These are phyloP conservation scores for Vitis riparia DNA, from an alignment of 164 flowering plant species.

Conservation along the genomic window DNA sequence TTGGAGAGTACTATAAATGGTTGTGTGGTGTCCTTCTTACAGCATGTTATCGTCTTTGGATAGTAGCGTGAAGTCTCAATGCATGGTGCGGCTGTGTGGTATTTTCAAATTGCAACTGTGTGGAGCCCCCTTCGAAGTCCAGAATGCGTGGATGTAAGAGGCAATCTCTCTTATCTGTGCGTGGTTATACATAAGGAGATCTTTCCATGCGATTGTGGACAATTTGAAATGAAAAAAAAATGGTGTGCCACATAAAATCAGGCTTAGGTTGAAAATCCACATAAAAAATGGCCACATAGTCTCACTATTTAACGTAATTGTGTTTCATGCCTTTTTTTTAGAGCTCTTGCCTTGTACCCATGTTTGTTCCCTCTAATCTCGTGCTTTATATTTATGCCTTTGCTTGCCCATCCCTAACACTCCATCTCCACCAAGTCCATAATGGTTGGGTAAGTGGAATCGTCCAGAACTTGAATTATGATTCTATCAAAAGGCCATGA, in stretches of 20 bases:
- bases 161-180: too few relatives aligned
- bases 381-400: constrained; percentile 44
- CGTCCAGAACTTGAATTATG: constrained; percentile 62
- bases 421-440: constrained; percentile 54
- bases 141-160: too few relatives aligned
- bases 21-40: too few relatives aligned
- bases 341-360: constrained; percentile 41
- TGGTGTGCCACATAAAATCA: constrained; percentile 36
- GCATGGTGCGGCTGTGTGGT: too few relatives aligned
- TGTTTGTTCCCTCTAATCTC: constrained; percentile 33
- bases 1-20: too few relatives aligned
- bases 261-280: constrained; percentile 50
- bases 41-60: too few relatives aligned
- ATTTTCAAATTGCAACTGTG: too few relatives aligned
- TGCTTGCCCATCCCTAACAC: constrained; percentile 62
- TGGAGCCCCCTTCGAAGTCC: too few relatives aligned
- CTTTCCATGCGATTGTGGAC: constrained; percentile 19
- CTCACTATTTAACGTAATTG: constrained; percentile 42
- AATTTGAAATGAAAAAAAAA: constrained; percentile 11
- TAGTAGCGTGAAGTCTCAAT: too few relatives aligned
- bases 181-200: too few relatives aligned
- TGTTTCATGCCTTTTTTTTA: constrained; percentile 31
- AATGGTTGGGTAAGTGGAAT: constrained; percentile 51
- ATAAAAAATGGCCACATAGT: constrained; percentile 44
- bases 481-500: constrained; percentile 63